These are phyloP conservation scores for Parsonsia alboflavescens DNA, from an alignment of 257 asterid genomes.

Conservation along the genomic window DNA sequence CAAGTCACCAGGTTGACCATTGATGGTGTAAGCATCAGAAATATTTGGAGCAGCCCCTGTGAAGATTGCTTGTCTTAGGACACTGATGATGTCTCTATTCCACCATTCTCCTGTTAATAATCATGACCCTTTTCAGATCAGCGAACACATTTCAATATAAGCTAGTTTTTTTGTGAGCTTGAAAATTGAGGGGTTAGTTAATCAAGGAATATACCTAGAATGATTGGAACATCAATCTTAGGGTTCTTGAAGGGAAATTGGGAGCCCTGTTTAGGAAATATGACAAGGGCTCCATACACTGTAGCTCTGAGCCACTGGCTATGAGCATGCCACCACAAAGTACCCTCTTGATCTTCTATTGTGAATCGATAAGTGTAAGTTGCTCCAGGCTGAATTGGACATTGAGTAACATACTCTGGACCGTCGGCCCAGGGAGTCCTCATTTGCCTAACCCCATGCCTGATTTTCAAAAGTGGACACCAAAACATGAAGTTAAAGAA, in stretches of 20 bases:
- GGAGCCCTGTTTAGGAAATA: slow-evolving; percentile 41
- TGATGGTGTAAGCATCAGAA: slow-evolving; percentile 63
- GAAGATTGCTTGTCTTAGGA: slow-evolving; percentile 31
- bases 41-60: slow-evolving; percentile 49
- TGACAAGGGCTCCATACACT: slow-evolving; percentile 51
- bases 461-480: not conserved
- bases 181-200: not conserved
- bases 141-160: not conserved
- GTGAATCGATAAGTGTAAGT: slow-evolving; percentile 51
- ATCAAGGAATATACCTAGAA: slow-evolving; percentile 41
- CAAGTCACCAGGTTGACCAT: slow-evolving; percentile 61
- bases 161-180: not conserved
- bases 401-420: slow-evolving; percentile 61
- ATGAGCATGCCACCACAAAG: slow-evolving; percentile 76
- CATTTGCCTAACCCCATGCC: slow-evolving; percentile 68
- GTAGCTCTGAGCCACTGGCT: slow-evolving; percentile 63
- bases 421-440: slow-evolving; percentile 73
- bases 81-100: slow-evolving; percentile 31
- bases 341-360: slow-evolving; percentile 63
- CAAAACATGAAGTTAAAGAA: not conserved
- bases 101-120: slow-evolving; percentile 51
- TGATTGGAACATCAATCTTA: slow-evolving; percentile 36
- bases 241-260: slow-evolving; percentile 47
- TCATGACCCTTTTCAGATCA: not conserved
- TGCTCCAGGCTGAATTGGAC: slow-evolving; percentile 61